Conservation (phyloP, 345 rosid genomes). For the Carallia pectinifolia region DNA sequence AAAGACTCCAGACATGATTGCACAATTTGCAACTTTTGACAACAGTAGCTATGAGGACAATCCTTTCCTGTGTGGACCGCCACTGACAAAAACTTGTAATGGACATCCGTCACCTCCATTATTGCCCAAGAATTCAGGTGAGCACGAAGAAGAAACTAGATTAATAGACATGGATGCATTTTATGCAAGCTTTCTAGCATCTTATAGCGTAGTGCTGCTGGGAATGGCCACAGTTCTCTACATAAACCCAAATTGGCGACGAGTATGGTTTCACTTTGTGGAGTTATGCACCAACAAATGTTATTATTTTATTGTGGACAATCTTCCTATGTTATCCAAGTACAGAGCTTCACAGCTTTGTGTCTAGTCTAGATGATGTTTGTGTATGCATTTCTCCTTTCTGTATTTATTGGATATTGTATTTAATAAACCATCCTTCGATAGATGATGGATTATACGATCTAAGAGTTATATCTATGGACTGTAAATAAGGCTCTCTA, state of each 20-base stretch:
- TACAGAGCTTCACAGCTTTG: not conserved
- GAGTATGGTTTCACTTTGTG: slow-evolving; percentile 3
- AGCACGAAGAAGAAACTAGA: not conserved
- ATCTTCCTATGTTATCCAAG: not conserved
- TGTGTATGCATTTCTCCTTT: too few relatives aligned
- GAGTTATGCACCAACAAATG: not conserved
- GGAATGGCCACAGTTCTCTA: not conserved
- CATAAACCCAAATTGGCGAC: slow-evolving; percentile 14
- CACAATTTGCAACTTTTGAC: slow-evolving; percentile 30
- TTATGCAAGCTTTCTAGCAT: not conserved
- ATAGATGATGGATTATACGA: too few relatives aligned
- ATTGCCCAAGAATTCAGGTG: too few relatives aligned
- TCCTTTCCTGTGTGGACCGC: slow-evolving; percentile 15
- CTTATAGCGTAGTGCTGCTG: not conserved
- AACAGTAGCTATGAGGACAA: slow-evolving; percentile 26
- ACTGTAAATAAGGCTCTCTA: too few relatives aligned
- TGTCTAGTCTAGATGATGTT: too few relatives aligned
- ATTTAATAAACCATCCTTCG: too few relatives aligned
- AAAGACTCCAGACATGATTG: not conserved
- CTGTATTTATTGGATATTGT: too few relatives aligned
- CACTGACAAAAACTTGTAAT: slow-evolving; percentile 13
- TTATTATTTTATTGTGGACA: slow-evolving; percentile 8
- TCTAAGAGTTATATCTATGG: too few relatives aligned
- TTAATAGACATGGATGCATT: slow-evolving; percentile 13
- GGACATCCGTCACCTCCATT: not conserved